Evolutionary conservation across 1,284 basidiomycete genomes (phyloP), one percentile per base, ranked within the genome.

Genomic region (Naganishia sp.): DNA sequence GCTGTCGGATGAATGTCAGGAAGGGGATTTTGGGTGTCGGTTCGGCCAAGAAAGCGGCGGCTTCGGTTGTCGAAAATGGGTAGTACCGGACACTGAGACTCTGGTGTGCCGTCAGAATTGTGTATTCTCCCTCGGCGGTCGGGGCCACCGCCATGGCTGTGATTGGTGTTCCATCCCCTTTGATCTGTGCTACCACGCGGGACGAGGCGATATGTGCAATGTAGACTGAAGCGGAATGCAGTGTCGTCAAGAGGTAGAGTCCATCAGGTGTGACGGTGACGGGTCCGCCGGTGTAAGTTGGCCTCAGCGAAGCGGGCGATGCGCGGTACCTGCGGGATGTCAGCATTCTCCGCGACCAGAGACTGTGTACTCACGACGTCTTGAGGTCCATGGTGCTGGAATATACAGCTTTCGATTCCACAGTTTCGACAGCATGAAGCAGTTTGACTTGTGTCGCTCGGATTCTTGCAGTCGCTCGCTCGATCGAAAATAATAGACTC

Each of bases 281-380:
- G 7, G 92, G 89, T 32, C 94, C 94, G 55, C 86, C 86, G 0
- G 92, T 96, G 76, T 95, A 92, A 62, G 96, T 81, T 5, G 94
- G 93, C 42, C 74, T 69, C 49, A 81, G 73, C 0, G 79, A 80
- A 15, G 72, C 70, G 5, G 78, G 76, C 2, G 79, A 80, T 2
- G 79, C 75, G 67, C 79, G 77, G 66, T 75, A 80, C 35, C 35
- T 39, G 35, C 7, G 35, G 23, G 45, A 15, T 47, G 41, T 56
- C 35, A 56, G 41, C 41, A 9, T 3, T 21, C 5, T 39, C 3
- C 35, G 21, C 10, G 54, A 6, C 11, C 23, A 43, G 23, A 7
- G 1, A 6, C 7, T 2, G 17, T 3, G 23, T n/a, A 32, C 55
- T 10, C 28, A 57, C 55, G 55, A 57, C 1, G 55, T 31, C 35